Base-by-base conservation (phyloP, 768 basidiomycete genomes). In the Lenzites betulinus region DNA sequence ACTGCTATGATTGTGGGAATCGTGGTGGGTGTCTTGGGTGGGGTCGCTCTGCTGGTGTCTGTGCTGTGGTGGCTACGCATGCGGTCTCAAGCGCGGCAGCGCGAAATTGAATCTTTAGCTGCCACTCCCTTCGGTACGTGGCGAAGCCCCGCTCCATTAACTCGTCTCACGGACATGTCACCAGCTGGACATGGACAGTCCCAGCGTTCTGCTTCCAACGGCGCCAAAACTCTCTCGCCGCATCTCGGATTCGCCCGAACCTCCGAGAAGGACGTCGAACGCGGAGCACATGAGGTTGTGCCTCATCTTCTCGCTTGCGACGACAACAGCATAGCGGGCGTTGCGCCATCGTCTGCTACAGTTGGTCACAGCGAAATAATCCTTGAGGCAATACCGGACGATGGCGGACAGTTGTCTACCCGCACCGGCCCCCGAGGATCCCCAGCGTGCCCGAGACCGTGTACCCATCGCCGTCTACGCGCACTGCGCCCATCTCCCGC, bases 11-110 rank as follows among this genome's bases (percentile, higher is more conserved):
- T 61, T 22, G 44, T 51, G 9, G 50, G 55, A 3, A 33, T 56
- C 7, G 54, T 57, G 7, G 42, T 62, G 7, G 50, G 42, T 4
- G 54, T 52, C 1, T n/a, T 52, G 33, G 60, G 49, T 33, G 41
- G 33, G 16, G 11, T 62, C 9, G 51, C 50, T 9, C 22, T 62
- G 28, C 13, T 53, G 28, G 35, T 53, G 28, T 8, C 44, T n/a
- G 36, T 26, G 6, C 28, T 57, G 8, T 62, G 60, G 55, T 62
- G 55, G 60, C 33, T 53, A 20, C 55, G 46, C 18, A 48, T 53
- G 44, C 60, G 55, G 7, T 22, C n/a, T 3, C 25, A 44, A 28
- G 30, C 46, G 9, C 47, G 42, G 22, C 25, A 18, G 38, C 52
- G 35, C 39, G 15, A 44, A 8, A 13, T n/a, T 26, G 15, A 54